Evolutionary conservation across 352 stramenopile genomes (phyloP).

Genomic region (Phytophthora fragariaefolia): DNA sequence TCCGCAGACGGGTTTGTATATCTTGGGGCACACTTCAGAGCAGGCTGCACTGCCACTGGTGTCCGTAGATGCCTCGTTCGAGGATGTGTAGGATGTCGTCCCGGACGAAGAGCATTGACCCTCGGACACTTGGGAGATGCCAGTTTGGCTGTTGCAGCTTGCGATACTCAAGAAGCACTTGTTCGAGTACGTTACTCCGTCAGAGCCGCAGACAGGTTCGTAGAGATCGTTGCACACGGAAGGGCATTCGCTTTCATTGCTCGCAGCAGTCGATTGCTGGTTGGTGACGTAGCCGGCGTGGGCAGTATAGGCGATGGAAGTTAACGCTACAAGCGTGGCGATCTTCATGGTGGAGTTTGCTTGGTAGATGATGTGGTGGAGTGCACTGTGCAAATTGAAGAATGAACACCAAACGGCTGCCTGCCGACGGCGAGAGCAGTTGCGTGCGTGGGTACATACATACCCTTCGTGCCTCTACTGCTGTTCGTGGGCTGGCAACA

Average conservation of each 20-base stretch:
- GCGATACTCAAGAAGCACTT: constrained; percentile 18
- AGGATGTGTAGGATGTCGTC: constrained; percentile 1
- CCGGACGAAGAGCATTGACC: constrained; percentile 8
- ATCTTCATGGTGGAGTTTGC: constrained; percentile 11
- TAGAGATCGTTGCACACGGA: constrained; percentile 10
- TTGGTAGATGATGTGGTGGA: background rate
- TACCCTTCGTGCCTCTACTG: constrained; percentile 4
- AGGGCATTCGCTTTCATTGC: constrained; percentile 17
- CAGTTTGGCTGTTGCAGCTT: constrained; percentile 15
- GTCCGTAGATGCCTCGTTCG: background rate
- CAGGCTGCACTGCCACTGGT: constrained; percentile 4
- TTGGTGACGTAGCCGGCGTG: constrained; percentile 1
- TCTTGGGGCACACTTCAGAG: constrained; percentile 29
- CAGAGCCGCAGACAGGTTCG: constrained; percentile 21
- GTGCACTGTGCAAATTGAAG: constrained; percentile 19
- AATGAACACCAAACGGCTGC: constrained; percentile 14
- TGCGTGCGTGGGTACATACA: background rate
- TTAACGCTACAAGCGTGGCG: background rate
- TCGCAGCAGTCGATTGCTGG: constrained; percentile 10
- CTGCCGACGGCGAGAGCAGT: too few species aligned
- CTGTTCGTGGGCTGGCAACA: too few species aligned
- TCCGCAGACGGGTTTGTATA: constrained; percentile 58
- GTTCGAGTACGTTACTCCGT: constrained; percentile 34
- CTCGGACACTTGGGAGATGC: constrained; percentile 16
- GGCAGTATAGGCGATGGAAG: constrained; percentile 4